Percentiles rank a stretch among this genome's conserved stretches.
phyloP scores from a whole-genome alignment of 305 asterid genomes.

The Ajuga reptans region DNA sequence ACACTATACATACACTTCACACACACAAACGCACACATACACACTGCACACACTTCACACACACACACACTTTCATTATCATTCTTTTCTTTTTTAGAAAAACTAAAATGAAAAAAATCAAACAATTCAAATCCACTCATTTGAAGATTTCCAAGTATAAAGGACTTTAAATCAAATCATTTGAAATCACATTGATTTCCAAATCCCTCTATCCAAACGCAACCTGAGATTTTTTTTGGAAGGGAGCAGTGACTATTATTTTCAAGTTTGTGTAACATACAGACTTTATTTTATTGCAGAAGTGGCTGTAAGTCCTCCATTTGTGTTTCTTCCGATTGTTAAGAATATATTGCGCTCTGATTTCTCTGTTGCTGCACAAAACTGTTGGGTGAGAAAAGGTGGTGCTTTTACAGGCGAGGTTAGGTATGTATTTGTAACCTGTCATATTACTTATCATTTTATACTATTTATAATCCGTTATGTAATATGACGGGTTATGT shows the following conservation, averaged over 20 bases:
- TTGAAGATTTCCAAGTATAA: too few species aligned
- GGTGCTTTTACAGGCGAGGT: slow-evolving; percentile 10
- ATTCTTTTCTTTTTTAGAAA: too few species aligned
- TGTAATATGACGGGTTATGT: too few species aligned
- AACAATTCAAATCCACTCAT: too few species aligned
- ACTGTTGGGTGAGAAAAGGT: slow-evolving; percentile 6
- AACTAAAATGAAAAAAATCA: too few species aligned
- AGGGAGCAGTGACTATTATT: neutral
- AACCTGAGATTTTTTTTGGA: neutral
- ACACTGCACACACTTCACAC: too few species aligned
- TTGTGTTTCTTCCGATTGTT: slow-evolving; percentile 4
- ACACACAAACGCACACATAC: too few species aligned
- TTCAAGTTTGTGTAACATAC: neutral
- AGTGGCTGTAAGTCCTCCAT: slow-evolving; percentile 2
- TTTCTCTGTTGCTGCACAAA: neutral
- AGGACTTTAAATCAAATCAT: too few species aligned
- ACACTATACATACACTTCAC: too few species aligned
- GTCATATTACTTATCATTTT: neutral
- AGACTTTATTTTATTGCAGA: neutral
- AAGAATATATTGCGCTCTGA: neutral
- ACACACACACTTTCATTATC: too few species aligned
- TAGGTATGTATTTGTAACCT: neutral
- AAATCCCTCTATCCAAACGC: neutral
- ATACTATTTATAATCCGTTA: too few species aligned
- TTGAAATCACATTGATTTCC: too few species aligned